Evolutionary conservation across 2,329 filamentous ascomycete genomes (phyloP).

Genomic region (Fusarium brevicatenulatum): DNA sequence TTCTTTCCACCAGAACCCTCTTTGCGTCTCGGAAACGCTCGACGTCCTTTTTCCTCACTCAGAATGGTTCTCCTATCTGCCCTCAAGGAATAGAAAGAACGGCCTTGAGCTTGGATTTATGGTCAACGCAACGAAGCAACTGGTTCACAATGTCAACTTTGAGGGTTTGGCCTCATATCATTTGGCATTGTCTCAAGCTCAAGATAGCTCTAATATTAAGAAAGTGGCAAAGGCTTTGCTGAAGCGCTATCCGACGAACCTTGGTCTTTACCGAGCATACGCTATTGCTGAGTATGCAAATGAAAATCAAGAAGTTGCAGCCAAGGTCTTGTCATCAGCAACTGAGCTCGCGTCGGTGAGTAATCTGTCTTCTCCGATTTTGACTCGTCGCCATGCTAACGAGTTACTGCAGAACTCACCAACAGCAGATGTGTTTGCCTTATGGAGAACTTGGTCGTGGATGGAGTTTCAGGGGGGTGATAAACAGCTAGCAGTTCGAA

Average conservation of each 20-base stretch:
- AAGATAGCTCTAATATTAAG: constrained; percentile 65
- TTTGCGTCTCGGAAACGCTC: constrained; percentile 50
- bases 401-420: constrained; percentile 23
- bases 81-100: constrained; percentile 35
- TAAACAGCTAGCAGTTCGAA: constrained; percentile 48
- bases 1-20: constrained; percentile 46
- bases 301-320: constrained; percentile 66
- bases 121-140: constrained; percentile 63
- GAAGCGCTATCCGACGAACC: constrained; percentile 71
- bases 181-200: constrained; percentile 71
- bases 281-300: constrained; percentile 74
- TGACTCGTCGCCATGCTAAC: constrained; percentile 12
- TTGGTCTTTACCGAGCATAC: constrained; percentile 81
- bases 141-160: constrained; percentile 59
- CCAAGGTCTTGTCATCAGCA: constrained; percentile 74
- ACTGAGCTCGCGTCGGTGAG: constrained; percentile 54
- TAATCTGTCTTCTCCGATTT: not conserved
- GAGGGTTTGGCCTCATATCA: constrained; percentile 71
- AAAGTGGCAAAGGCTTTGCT: constrained; percentile 79
- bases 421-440: constrained; percentile 44
- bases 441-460: constrained; percentile 75
- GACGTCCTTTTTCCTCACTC: constrained; percentile 64
- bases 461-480: constrained; percentile 63
- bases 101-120: constrained; percentile 59
- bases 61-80: constrained; percentile 58